Base-by-base conservation (phyloP, 2,329 filamentous ascomycete genomes). In the Geosmithia putterillii region DNA sequence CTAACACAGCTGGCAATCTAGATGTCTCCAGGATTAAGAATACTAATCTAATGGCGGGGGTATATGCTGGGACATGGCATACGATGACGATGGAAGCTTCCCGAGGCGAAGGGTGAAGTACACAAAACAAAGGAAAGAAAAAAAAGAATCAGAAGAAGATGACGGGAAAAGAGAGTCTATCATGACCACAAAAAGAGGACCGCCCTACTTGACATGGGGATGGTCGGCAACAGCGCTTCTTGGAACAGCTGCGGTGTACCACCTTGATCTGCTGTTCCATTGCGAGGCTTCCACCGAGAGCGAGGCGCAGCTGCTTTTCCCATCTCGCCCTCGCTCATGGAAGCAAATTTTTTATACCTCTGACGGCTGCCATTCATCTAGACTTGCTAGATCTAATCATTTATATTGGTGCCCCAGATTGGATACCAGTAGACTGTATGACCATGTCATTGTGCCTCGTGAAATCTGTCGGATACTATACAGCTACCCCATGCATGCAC, bases 251-350 rank as follows among this genome's bases (percentile, higher is more conserved):
- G 42, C 42, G 42, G 42, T 43, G 22, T 38, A 21, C 14, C 15
- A 25, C 20, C 42, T 38, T 43, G 42, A 21, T 43, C 42, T 43
- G 42, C 42, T 43, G 42, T 38, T 51, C 19, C 38, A 40, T 37
- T n/a, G n/a, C n/a, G n/a, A n/a, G n/a, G n/a, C n/a, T n/a, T n/a
- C n/a, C n/a, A n/a, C 14, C 28, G 28, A 32, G 23, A 25, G 28
- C 10, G 10, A 32, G 28, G 28, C 10, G 28, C 28, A 9, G 28
- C 10, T 32, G 6, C 28, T 32, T 14, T 12, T 14, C 15, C 28
- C 10, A 4, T 32, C 10, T 32, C 5, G 6, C 28, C 28, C 28
- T 32, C 28, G 6, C 23, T 32, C 28, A 32, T 32, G 28, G 15
- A 32, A 14, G 15, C 28, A 32, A 32, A 32, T 32, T 32, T 9